A percentile compares a stretch with the other conserved stretches of the same genome.
phyloP scores from a whole-genome alignment of 2,329 filamentous ascomycete genomes.

The Didymellaceae sp. region DNA sequence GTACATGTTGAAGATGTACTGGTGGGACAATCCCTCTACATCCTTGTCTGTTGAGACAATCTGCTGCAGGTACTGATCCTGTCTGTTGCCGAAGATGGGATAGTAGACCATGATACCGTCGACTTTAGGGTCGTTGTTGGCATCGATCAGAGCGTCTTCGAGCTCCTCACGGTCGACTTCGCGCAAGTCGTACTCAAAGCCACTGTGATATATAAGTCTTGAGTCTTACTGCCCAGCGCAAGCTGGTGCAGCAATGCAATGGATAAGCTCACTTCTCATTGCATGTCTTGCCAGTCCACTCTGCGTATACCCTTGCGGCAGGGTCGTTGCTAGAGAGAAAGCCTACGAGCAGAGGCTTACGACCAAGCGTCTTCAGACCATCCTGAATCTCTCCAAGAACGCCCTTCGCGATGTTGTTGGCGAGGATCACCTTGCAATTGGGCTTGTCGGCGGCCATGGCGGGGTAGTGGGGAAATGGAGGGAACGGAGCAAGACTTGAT shows the following conservation, averaged over 20 bases:
- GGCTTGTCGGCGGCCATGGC: constrained; percentile 49
- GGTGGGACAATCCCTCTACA: constrained; percentile 92
- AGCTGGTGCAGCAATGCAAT: constrained; percentile 16
- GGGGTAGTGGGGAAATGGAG: constrained; percentile 21
- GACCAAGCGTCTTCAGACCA: constrained; percentile 73
- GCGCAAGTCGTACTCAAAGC: constrained; percentile 87
- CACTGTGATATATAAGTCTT: constrained; percentile 60
- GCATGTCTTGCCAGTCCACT: constrained; percentile 97
- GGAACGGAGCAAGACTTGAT: background rate
- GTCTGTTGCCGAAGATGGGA: constrained; percentile 88
- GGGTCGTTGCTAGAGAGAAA: constrained; percentile 93
- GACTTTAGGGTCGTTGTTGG: constrained; percentile 78
- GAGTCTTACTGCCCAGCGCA: background rate
- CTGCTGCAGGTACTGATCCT: constrained; percentile 96
- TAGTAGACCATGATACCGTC: constrained; percentile 98
- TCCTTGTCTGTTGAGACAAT: constrained; percentile 90
- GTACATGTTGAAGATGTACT: constrained; percentile 99
- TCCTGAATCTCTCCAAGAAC: constrained; percentile 79
- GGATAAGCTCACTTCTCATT: constrained; percentile 80
- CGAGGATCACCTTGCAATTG: constrained; percentile 90
- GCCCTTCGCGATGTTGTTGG: constrained; percentile 83
- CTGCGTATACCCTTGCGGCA: constrained; percentile 89
- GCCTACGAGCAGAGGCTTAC: constrained; percentile 80
- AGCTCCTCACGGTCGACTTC: constrained; percentile 85
- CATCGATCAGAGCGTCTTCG: constrained; percentile 84